These are phyloP conservation scores for Paraconiothyrium brasiliense DNA, from an alignment of 2,329 filamentous ascomycete genomes.

Conservation along the genomic window DNA sequence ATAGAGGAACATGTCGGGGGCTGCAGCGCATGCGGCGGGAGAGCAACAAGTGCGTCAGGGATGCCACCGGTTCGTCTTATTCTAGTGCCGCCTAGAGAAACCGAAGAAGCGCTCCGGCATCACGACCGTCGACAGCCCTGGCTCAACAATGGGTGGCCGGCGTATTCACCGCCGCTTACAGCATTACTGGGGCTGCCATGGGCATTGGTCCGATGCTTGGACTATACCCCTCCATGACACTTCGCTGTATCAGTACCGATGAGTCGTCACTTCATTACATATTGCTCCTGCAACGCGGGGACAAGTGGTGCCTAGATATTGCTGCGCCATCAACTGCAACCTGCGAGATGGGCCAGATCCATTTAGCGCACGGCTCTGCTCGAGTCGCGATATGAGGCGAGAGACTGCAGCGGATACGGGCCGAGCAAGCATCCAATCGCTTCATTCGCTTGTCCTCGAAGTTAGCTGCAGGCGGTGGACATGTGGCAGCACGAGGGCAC, in stretches of 20 bases:
- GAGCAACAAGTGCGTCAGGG: slow-evolving; percentile 26
- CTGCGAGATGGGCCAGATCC: slow-evolving; percentile 31
- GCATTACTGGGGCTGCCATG: slow-evolving; percentile 20
- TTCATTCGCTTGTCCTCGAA: slow-evolving; percentile 38
- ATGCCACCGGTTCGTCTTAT: slow-evolving; percentile 15
- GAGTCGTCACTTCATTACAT: slow-evolving; percentile 31
- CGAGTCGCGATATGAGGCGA: slow-evolving; percentile 41
- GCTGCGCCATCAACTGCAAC: slow-evolving; percentile 27
- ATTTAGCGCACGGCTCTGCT: slow-evolving; percentile 27
- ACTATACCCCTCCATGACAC: neutral
- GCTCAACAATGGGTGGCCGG: slow-evolving; percentile 16
- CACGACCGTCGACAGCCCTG: slow-evolving; percentile 14
- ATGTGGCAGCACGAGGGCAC: slow-evolving; percentile 51
- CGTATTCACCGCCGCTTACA: neutral
- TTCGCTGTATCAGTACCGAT: slow-evolving; percentile 11
- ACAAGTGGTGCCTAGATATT: slow-evolving; percentile 35
- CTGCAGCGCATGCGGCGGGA: slow-evolving; percentile 42
- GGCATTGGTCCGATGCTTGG: slow-evolving; percentile 22
- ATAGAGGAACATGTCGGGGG: neutral
- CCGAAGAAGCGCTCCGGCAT: slow-evolving; percentile 28
- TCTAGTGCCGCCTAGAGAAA: slow-evolving; percentile 11
- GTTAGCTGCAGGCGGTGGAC: slow-evolving; percentile 52
- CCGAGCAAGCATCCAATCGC: slow-evolving; percentile 43
- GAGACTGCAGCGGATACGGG: slow-evolving; percentile 41
- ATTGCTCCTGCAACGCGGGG: slow-evolving; percentile 36